Base-by-base conservation (phyloP, 495 filamentous ascomycete species). In the Aspergillus campestris region DNA sequence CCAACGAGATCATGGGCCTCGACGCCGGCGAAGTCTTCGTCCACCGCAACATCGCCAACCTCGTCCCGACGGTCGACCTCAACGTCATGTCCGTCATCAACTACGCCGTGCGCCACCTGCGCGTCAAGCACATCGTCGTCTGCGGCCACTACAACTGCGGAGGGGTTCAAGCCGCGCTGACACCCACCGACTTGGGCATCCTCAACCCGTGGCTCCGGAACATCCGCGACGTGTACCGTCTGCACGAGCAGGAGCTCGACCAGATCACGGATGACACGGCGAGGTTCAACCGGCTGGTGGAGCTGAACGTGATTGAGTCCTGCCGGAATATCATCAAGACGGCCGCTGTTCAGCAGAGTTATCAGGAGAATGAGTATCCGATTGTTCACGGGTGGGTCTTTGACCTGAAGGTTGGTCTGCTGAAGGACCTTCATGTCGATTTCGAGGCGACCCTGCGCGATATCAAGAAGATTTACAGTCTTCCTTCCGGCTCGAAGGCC, bases 21-120 rank as follows among this genome's bases (percentile, higher is more conserved):
- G 74, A 88, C 49, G 87, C 88, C 3, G 88, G 88, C 53, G 86
- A 95, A 52, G 81, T 92, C 47, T 95, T 95, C 59, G 82, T 86
- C 34, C 88, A 92, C 71, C 86, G 89, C 64, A 94, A 94, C 74
- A 90, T 94, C 63, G 88, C 88, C 60, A 94, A 94, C 66, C 74
- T 90, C 57, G 69, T 94, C 41, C 78, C 78, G 33, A 71, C 82
- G 28, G 77, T 76, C 58, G 88, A 94, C 63, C 73, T 91, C 56
- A 83, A 73, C 64, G 74, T 79, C 38, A 72, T 75, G 34, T 74
- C 78, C 48, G 88, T 91, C 15, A 80, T 94, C 70, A 80, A 87
- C 56, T 94, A 84, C 61, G 83, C 86, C 31, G 86, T 92, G 32
- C 61, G 51, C 3, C 68, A 81, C 56, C 72, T 94, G 8, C 78